These are phyloP conservation scores for Trebouxiophyceae sp. DNA, from an alignment of 163 green algal species.

Conservation along the genomic window DNA sequence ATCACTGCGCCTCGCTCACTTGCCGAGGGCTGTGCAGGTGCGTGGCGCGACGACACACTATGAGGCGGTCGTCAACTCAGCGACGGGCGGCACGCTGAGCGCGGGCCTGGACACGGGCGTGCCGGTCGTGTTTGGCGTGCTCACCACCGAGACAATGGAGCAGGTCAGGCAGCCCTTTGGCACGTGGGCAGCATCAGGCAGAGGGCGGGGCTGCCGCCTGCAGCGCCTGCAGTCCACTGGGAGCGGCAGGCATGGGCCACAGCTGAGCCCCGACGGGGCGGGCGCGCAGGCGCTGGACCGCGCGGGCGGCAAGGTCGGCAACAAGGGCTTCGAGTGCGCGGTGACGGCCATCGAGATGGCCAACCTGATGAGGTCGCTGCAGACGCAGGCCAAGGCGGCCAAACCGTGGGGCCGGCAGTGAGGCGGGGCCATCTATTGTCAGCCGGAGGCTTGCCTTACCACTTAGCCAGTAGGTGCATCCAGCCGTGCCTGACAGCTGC, in stretches of 20 bases:
- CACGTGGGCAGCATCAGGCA: too few relatives aligned
- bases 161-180: too few relatives aligned
- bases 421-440: too few relatives aligned
- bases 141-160: conserved; percentile 95
- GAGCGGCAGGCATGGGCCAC: background rate
- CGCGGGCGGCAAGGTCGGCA: conserved; percentile 90
- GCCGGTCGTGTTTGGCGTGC: conserved; percentile 94
- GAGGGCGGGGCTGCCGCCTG: background rate
- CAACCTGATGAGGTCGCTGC: conserved; percentile 54
- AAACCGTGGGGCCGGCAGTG: background rate
- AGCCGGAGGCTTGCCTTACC: too few relatives aligned
- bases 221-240: background rate
- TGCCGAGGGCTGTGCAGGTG: conserved; percentile 46
- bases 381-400: background rate
- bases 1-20: background rate
- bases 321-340: conserved; percentile 92
- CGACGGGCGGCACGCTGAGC: conserved; percentile 68
- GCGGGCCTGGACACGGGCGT: conserved; percentile 73
- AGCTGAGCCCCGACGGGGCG: background rate
- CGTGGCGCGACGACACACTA: conserved; percentile 92
- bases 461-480: too few relatives aligned
- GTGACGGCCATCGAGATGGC: conserved; percentile 90
- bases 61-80: conserved; percentile 83
- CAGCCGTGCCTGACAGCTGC: too few relatives aligned
- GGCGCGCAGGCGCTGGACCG: conserved; percentile 80